Conservation (phyloP, 2,329 filamentous ascomycete genomes). For the Fusarium piperis region DNA sequence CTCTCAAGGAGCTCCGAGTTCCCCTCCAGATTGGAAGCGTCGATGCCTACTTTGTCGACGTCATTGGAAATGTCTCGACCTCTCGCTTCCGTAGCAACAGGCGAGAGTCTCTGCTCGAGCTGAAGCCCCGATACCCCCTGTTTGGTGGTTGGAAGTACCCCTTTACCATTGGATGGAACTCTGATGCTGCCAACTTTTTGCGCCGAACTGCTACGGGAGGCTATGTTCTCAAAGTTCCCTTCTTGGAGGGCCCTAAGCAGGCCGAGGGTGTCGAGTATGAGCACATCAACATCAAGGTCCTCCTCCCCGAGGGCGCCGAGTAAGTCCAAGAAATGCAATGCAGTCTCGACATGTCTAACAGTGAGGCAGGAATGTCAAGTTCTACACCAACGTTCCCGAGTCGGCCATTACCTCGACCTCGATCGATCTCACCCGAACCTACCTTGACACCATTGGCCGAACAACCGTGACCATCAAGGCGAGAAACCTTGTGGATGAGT, state of each 20-base stretch:
- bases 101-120: constrained; percentile 83
- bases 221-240: constrained; percentile 90
- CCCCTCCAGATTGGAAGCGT: constrained; percentile 81
- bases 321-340: constrained; percentile 57
- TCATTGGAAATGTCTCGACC: constrained; percentile 96
- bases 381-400: constrained; percentile 75
- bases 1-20: constrained; percentile 83
- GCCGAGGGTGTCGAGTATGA: constrained; percentile 87
- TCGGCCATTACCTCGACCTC: constrained; percentile 67
- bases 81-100: constrained; percentile 83
- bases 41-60: constrained; percentile 94
- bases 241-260: constrained; percentile 91
- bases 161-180: constrained; percentile 96
- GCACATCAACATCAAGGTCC: constrained; percentile 79
- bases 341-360: constrained; percentile 39
- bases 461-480: constrained; percentile 84
- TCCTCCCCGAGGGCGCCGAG: constrained; percentile 91
- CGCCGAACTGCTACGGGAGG: constrained; percentile 72
- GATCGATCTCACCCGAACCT: constrained; percentile 80
- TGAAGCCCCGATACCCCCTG: constrained; percentile 94
- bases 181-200: constrained; percentile 80
- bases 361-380: constrained; percentile 78
- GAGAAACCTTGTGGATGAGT: constrained; percentile 89
- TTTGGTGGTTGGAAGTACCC: constrained; percentile 99
- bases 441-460: constrained; percentile 91